These are phyloP conservation scores for Leccinum pachyderme DNA, from an alignment of 1,284 basidiomycete genomes.

Conservation along the genomic window DNA sequence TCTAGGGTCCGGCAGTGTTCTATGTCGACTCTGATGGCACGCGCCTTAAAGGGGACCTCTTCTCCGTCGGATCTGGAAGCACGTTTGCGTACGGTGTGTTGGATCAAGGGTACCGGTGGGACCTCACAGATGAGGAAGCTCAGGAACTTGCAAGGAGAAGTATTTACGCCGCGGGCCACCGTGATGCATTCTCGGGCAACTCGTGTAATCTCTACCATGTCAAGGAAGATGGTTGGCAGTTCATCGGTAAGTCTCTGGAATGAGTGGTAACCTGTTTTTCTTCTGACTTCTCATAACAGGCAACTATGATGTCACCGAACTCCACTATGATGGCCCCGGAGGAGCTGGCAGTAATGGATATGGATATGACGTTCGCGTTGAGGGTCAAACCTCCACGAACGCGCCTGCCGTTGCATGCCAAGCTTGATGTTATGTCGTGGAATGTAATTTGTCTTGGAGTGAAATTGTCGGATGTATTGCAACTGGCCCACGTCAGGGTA, in stretches of 20 bases:
- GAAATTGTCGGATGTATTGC: not conserved
- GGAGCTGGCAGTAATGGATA: constrained; percentile 66
- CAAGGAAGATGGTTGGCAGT: constrained; percentile 91
- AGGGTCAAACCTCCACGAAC: constrained; percentile 28
- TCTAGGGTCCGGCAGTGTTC: constrained; percentile 90
- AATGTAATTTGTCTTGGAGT: constrained; percentile 16
- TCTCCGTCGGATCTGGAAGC: constrained; percentile 97
- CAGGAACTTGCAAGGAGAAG: constrained; percentile 92
- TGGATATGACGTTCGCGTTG: constrained; percentile 70
- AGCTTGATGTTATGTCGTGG: constrained; percentile 21
- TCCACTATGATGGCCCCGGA: constrained; percentile 84
- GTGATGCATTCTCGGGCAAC: constrained; percentile 98
- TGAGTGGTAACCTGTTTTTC: not conserved
- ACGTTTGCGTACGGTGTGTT: constrained; percentile 99
- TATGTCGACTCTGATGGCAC: constrained; percentile 99
- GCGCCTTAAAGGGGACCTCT: constrained; percentile 92
- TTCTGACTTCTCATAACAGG: constrained; percentile 43
- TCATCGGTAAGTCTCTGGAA: constrained; percentile 66
- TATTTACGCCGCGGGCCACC: constrained; percentile 96
- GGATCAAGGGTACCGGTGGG: constrained; percentile 95
- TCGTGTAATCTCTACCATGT: constrained; percentile 96
- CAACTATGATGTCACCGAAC: constrained; percentile 76
- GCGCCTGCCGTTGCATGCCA: constrained; percentile 17
- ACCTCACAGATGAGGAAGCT: constrained; percentile 91
- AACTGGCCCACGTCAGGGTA: not conserved